Evolutionary conservation across 192 early-diverging fungal genomes (phyloP), one percentile per base, ranked within the genome.

Genomic region (Entophlyctis luteolus): DNA sequence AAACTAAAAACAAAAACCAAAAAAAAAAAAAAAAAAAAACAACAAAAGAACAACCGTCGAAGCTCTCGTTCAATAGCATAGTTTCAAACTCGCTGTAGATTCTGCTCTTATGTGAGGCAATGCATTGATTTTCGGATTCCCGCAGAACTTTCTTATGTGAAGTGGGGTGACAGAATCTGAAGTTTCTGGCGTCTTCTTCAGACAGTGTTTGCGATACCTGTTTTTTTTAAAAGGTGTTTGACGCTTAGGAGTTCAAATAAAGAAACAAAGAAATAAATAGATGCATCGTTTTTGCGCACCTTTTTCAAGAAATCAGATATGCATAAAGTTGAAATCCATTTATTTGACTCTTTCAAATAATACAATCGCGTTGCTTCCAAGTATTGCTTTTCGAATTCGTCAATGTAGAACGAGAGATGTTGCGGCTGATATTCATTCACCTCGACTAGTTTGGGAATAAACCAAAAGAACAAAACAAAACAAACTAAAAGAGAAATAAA

Each of bases 381-480:
- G 57, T 90, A 91, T 3, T 84, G 80, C 39, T 72, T 72, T 73
- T 94, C 92, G 72, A 90, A 94, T 59, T 89, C 86, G 50, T 91
- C 87, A 23, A 89, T 80, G 60, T 94, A 94, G 25, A 90, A 65
- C 42, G 82, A 79, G n/a, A 88, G 71, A 14, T 82, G 84, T 32
- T 89, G 79, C 23, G 87, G 85, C 2, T 80, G 83, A 55, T 83
- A 83, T 31, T 74, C 74, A 65, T 87, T 86, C 14, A 90, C 57
- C 28, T 83, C 72, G 27, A 90, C 87, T 86, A 62, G 28, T 10
- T n/a, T 29, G 14, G 23, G 53, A 59, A 48, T 14, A 28, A 45
- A 54, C 31, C 16, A 42, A 25, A 35, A 52, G 23, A 27, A 28
- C 48, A 55, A 32, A 14, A 37, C 20, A 62, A 38, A 74, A 20